Percentiles rank a stretch among this genome's conserved stretches.
These are phyloP conservation scores for Mycotypha africana DNA, from an alignment of 371 early-diverging fungal species.

Conservation along the genomic window DNA sequence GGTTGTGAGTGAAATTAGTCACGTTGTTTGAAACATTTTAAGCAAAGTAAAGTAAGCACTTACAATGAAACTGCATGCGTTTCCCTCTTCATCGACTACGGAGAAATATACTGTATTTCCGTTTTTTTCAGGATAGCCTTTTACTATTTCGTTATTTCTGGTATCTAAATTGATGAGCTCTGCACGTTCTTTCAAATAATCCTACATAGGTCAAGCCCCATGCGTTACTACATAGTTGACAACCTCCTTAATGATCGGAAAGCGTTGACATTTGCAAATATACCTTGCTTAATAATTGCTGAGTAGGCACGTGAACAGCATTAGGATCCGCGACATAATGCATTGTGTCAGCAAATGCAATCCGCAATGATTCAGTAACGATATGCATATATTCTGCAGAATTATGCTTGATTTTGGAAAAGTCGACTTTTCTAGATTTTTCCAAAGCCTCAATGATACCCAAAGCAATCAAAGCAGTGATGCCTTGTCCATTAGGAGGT, in stretches of 20 bases:
- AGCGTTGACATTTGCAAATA: not conserved
- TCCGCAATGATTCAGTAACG: conserved; percentile 61
- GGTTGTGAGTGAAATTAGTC: no score
- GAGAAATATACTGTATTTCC: conserved; percentile 78
- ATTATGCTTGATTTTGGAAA: conserved; percentile 44
- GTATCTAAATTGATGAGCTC: conserved; percentile 44
- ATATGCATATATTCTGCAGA: conserved; percentile 62
- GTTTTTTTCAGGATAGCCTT: conserved; percentile 57
- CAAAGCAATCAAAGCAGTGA: conserved; percentile 67
- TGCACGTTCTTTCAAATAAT: conserved; percentile 56
- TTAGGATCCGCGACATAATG: conserved; percentile 68
- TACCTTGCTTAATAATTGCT: conserved; percentile 50
- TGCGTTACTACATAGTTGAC: no score
- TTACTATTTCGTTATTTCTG: conserved; percentile 40
- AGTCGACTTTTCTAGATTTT: conserved; percentile 30
- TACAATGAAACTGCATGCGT: conserved; percentile 81
- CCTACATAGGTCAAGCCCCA: conserved; percentile 13
- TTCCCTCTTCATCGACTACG: conserved; percentile 74
- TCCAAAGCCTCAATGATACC: conserved; percentile 65
- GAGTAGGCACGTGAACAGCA: conserved; percentile 38
- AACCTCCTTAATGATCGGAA: not conserved
- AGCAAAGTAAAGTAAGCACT: conserved; percentile 5
- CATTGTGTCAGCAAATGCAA: conserved; percentile 76
- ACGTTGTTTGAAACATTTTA: no score
- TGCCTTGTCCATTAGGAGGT: conserved; percentile 79